phyloP scores from a whole-genome alignment of 2,329 filamentous ascomycete genomes.

The Harringtonia aguacate region DNA sequence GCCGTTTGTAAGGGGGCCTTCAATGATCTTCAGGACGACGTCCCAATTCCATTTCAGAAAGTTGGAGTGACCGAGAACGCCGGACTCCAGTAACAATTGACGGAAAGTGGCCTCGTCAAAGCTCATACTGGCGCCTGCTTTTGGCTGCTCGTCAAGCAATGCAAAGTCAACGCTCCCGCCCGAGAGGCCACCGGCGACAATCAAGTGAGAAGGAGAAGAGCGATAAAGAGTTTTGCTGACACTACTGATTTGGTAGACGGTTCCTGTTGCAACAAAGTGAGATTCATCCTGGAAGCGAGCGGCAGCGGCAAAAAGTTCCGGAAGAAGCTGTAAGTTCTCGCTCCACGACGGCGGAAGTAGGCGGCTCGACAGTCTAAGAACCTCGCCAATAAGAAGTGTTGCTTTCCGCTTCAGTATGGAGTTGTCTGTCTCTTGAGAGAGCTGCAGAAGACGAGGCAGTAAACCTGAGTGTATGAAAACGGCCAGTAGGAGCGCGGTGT shows the following conservation, averaged over 20 bases:
- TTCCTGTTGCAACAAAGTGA: constrained; percentile 73
- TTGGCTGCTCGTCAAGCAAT: constrained; percentile 46
- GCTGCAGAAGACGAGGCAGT: constrained; percentile 47
- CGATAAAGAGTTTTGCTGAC: constrained; percentile 88
- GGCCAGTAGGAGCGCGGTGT: constrained; percentile 78
- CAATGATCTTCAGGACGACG: constrained; percentile 78
- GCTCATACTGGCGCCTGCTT: constrained; percentile 34
- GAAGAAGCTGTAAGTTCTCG: constrained; percentile 74
- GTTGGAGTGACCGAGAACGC: constrained; percentile 80
- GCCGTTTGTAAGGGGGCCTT: constrained; percentile 81
- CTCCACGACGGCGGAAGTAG: constrained; percentile 76
- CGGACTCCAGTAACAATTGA: constrained; percentile 61
- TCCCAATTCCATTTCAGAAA: constrained; percentile 98
- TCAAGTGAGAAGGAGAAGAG: constrained; percentile 46
- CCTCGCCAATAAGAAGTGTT: constrained; percentile 81
- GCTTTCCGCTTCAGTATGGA: constrained; percentile 73
- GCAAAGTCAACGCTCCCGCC: constrained; percentile 34
- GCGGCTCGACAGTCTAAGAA: constrained; percentile 79
- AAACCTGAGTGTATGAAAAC: constrained; percentile 76
- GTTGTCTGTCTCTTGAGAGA: constrained; percentile 59
- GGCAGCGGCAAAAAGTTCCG: constrained; percentile 71
- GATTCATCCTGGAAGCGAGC: constrained; percentile 59
- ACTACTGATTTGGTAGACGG: constrained; percentile 96
- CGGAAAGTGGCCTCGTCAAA: constrained; percentile 54
- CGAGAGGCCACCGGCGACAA: constrained; percentile 19